Percentiles rank a stretch among this genome's conserved stretches.
These are phyloP conservation scores for Stemphylium vesicarium DNA, from an alignment of 2,329 filamentous ascomycete species.

Conservation along the genomic window DNA sequence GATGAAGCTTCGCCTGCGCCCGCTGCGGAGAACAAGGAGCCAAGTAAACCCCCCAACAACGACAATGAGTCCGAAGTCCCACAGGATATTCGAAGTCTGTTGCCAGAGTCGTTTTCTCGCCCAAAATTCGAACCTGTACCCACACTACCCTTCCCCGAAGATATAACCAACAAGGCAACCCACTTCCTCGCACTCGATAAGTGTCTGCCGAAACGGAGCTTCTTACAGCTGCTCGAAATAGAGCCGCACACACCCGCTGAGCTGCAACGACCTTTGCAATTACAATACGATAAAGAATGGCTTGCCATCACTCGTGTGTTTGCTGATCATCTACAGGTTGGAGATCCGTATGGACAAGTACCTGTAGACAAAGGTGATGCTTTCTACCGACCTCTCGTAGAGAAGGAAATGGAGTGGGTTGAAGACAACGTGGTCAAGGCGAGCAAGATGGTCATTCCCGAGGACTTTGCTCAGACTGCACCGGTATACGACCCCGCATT, in stretches of 20 bases:
- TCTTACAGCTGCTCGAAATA: slow-evolving; percentile 76
- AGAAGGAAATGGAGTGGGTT: slow-evolving; percentile 77
- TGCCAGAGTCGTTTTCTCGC: slow-evolving; percentile 75
- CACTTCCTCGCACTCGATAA: slow-evolving; percentile 92
- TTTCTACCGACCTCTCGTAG: slow-evolving; percentile 71
- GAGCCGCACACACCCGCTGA: slow-evolving; percentile 29
- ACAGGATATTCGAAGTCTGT: slow-evolving; percentile 71
- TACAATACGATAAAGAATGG: slow-evolving; percentile 93
- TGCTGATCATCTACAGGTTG: slow-evolving; percentile 62
- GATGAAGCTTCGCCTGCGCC: slow-evolving; percentile 21
- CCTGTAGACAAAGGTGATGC: slow-evolving; percentile 71
- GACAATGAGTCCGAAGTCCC: slow-evolving; percentile 54
- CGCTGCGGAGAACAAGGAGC: slow-evolving; percentile 15
- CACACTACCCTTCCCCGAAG: slow-evolving; percentile 65
- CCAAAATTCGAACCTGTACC: slow-evolving; percentile 24
- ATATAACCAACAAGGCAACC: slow-evolving; percentile 79
- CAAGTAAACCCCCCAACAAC: not conserved
- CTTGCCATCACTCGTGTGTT: slow-evolving; percentile 90
- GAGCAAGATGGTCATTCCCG: slow-evolving; percentile 71
- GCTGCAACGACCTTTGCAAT: slow-evolving; percentile 58
- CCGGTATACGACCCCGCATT: slow-evolving; percentile 68
- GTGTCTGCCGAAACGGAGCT: slow-evolving; percentile 78
- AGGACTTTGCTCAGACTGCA: slow-evolving; percentile 79
- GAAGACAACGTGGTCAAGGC: slow-evolving; percentile 72
- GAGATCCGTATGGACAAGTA: slow-evolving; percentile 61